These are phyloP conservation scores for Thalassia testudinum DNA, from an alignment of 116 monocot genomes.

Conservation along the genomic window DNA sequence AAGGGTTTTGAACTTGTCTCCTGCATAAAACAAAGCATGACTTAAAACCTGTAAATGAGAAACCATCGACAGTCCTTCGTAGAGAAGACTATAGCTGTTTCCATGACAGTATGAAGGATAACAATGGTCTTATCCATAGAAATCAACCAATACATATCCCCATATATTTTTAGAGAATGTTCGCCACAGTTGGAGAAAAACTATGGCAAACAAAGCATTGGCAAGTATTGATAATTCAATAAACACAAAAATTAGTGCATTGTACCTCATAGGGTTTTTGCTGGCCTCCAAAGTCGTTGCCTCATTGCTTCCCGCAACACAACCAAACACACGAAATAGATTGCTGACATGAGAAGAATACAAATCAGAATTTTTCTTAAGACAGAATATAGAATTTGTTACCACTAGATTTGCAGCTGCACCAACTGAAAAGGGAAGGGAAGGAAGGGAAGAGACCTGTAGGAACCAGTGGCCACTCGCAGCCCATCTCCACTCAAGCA, in stretches of 20 bases:
- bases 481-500: conserved; percentile 80
- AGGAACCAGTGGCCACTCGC: conserved; percentile 74
- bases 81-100: too few relatives aligned
- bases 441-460: conserved; percentile 30
- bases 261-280: too few relatives aligned
- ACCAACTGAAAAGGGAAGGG: neutral
- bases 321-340: neutral
- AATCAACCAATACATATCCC: neutral
- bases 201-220: neutral
- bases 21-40: too few relatives aligned
- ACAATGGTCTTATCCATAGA: neutral
- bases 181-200: neutral
- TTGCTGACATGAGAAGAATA: neutral
- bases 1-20: too few relatives aligned
- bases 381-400: neutral
- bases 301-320: neutral
- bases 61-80: too few relatives aligned
- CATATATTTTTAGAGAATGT: neutral
- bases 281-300: too few relatives aligned
- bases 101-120: too few relatives aligned
- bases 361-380: neutral
- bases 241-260: too few relatives aligned
- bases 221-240: neutral
- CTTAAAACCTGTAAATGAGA: neutral
- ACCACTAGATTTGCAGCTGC: neutral